Evolutionary conservation across 2,329 filamentous ascomycete species (phyloP).

Genomic region (Lachnellula arida): DNA sequence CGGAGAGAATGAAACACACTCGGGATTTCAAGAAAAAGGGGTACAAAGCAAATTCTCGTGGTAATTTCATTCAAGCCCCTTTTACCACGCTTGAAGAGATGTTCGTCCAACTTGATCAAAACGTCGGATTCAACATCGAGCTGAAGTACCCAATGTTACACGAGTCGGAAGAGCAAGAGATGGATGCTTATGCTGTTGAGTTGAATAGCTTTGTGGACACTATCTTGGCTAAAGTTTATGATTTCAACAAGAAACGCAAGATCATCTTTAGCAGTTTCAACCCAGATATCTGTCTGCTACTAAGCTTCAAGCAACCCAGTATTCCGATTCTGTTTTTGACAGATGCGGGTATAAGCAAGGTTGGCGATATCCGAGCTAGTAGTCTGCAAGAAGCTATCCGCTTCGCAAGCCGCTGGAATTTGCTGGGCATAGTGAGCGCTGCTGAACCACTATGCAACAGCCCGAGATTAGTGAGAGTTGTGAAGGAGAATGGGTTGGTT

Average conservation of each 20-base stretch:
- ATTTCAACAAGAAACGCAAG: slow-evolving; percentile 74
- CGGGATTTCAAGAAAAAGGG: slow-evolving; percentile 91
- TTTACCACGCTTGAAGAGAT: slow-evolving; percentile 95
- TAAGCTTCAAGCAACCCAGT: slow-evolving; percentile 95
- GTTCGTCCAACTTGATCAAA: slow-evolving; percentile 75
- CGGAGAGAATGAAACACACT: slow-evolving; percentile 95
- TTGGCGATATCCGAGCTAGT: slow-evolving; percentile 84
- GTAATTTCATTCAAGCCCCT: slow-evolving; percentile 90
- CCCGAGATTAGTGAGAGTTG: slow-evolving; percentile 81
- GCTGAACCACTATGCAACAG: slow-evolving; percentile 85
- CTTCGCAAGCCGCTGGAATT: slow-evolving; percentile 91
- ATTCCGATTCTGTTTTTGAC: slow-evolving; percentile 94
- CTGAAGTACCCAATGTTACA: slow-evolving; percentile 99
- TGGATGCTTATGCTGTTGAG: slow-evolving; percentile 95
- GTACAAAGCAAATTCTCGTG: slow-evolving; percentile 91
- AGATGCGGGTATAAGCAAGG: slow-evolving; percentile 74
- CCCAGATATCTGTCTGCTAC: slow-evolving; percentile 88
- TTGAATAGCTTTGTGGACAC: slow-evolving; percentile 96
- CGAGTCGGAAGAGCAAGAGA: slow-evolving; percentile 90
- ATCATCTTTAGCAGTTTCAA: slow-evolving; percentile 98
- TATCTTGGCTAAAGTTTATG: slow-evolving; percentile 84
- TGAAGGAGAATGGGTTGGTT: slow-evolving; percentile 89
- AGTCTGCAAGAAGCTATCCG: slow-evolving; percentile 93
- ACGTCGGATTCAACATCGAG: slow-evolving; percentile 95
- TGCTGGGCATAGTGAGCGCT: slow-evolving; percentile 86